A percentile compares a stretch with the other conserved stretches of the same genome.
Conservation (phyloP, 768 basidiomycete genomes). For the Boletus rubescentipes region DNA sequence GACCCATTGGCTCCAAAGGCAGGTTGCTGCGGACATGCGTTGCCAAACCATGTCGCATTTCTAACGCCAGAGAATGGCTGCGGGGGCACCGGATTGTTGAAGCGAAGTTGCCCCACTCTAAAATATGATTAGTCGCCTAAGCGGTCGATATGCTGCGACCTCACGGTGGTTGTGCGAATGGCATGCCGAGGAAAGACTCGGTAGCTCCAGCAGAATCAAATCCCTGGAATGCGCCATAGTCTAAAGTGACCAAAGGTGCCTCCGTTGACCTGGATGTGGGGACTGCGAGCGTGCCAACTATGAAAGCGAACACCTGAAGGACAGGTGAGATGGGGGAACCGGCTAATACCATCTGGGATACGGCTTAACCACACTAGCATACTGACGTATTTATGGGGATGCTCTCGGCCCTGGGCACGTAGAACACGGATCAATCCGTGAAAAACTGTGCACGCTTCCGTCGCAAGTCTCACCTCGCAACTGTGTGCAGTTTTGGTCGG, state of each 20-base stretch:
- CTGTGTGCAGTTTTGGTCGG: no score
- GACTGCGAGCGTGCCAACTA: not conserved
- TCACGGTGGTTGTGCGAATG: slow-evolving; percentile 2
- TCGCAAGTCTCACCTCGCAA: no score
- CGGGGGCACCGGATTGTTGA: slow-evolving; percentile 14
- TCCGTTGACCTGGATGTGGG: not conserved
- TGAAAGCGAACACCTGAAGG: not conserved
- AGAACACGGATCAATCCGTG: no score
- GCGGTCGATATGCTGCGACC: not conserved
- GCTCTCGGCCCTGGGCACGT: no score
- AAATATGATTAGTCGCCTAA: not conserved
- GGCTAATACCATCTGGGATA: not conserved
- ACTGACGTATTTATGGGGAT: no score
- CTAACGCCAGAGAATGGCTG: not conserved
- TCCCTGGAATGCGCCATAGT: slow-evolving; percentile 21
- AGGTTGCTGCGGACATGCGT: slow-evolving; percentile 43
- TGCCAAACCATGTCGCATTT: slow-evolving; percentile 19
- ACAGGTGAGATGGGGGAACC: not conserved
- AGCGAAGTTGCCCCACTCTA: slow-evolving; percentile 18
- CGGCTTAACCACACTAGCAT: not conserved
- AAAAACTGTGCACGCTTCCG: no score
- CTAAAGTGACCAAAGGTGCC: slow-evolving; percentile 14
- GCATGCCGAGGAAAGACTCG: not conserved
- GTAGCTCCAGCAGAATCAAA: slow-evolving; percentile 5
- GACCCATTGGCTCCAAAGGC: not conserved